Evolutionary conservation across 2,329 filamentous ascomycete species (phyloP).

Genomic region (Tolypocladium pustulatum): DNA sequence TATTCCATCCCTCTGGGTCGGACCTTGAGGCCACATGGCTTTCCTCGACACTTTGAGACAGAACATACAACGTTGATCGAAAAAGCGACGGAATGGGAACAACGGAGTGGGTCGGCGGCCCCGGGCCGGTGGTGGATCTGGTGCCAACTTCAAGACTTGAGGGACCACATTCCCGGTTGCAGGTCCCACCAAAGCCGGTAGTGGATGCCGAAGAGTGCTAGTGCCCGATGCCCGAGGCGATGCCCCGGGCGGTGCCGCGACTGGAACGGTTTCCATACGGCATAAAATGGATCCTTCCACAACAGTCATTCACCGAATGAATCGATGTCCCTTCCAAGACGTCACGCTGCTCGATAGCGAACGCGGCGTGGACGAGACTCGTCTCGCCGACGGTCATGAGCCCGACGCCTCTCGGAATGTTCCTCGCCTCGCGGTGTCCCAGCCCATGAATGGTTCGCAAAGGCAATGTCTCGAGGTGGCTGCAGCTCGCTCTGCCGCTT

Average conservation of each 20-base stretch:
- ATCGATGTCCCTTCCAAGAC: background rate
- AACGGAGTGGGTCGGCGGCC: background rate
- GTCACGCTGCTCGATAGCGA: background rate
- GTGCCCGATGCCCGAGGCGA: background rate
- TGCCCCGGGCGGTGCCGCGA: background rate
- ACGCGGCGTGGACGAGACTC: background rate
- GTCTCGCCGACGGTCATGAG: slow-evolving; percentile 10
- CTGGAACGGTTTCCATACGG: background rate
- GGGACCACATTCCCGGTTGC: background rate
- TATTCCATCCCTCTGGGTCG: background rate
- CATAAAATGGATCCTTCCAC: background rate
- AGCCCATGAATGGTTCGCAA: background rate
- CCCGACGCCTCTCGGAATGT: background rate
- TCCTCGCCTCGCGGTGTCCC: background rate
- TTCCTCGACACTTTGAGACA: background rate
- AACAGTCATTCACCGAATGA: background rate
- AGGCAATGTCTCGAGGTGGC: background rate
- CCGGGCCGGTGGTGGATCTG: background rate
- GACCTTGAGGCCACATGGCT: background rate
- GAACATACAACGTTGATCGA: background rate
- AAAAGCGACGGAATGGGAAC: background rate
- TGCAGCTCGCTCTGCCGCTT: slow-evolving; percentile 9
- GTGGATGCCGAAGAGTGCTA: background rate
- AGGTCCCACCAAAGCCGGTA: background rate
- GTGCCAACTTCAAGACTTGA: background rate